A percentile compares a stretch with the other conserved stretches of the same genome.
Conservation (phyloP, 371 early-diverging fungal genomes). For the Mucor plumbeus region DNA sequence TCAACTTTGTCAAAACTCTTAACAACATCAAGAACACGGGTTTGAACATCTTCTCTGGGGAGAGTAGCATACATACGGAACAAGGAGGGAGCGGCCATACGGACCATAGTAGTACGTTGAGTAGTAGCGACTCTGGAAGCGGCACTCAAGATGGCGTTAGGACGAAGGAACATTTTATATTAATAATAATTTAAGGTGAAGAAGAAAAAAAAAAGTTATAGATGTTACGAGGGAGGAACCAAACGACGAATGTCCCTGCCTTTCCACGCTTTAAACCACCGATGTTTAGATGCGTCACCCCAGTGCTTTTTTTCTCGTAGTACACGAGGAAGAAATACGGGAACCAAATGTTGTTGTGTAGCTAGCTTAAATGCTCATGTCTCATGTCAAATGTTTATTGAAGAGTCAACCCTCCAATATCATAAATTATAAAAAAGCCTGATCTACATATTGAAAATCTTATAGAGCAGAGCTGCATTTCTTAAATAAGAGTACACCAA, state of each 20-base stretch:
- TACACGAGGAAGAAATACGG: too few relatives aligned
- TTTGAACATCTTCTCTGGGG: slow-evolving; percentile 67
- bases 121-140: slow-evolving; percentile 36
- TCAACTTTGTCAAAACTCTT: slow-evolving; percentile 96
- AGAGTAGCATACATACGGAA: slow-evolving; percentile 64
- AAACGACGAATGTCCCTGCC: slow-evolving; percentile 2
- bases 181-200: slow-evolving; percentile 2
- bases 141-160: slow-evolving; percentile 44
- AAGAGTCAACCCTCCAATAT: too few relatives aligned
- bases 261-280: slow-evolving; percentile 1
- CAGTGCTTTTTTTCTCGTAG: neutral
- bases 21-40: slow-evolving; percentile 85
- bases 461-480: too few relatives aligned
- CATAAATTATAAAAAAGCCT: too few relatives aligned
- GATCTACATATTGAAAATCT: too few relatives aligned
- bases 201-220: neutral
- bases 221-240: slow-evolving; percentile 1
- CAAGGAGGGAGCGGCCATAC: slow-evolving; percentile 31
- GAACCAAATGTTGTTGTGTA: too few relatives aligned
- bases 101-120: slow-evolving; percentile 26
- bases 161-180: slow-evolving; percentile 25
- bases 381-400: too few relatives aligned
- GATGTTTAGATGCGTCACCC: slow-evolving; percentile 6
- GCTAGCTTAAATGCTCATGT: too few relatives aligned
- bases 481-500: too few relatives aligned